Evolutionary conservation across 768 basidiomycete species (phyloP), one percentile per base, ranked within the genome.

Genomic region (Pholiota molesta): DNA sequence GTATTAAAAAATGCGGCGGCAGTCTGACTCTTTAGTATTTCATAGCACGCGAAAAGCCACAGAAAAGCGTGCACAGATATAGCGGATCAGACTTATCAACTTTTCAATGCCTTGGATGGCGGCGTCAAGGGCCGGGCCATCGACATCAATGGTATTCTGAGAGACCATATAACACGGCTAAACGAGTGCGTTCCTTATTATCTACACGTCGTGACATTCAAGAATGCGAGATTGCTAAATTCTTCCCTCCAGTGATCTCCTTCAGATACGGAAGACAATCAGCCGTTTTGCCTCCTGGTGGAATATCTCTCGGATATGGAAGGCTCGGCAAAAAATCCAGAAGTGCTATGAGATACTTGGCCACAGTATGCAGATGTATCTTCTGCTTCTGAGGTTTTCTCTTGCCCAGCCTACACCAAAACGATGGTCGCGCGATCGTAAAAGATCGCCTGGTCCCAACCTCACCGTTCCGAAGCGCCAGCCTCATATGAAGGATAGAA

Each of bases 121-220:
- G 69, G 69, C 4, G 58, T 71, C 23, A 67, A 69, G 54, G 66
- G 69, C 16, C 63, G 65, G 21, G 71, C 64, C n/a, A 64, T 71
- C 21, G 71, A 71, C 49, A 53, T 62, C 19, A 66, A 67, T 40
- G 31, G 60, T 14, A 62, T 70, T 19, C 59, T 71, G 55, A 62
- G 31, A 44, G 69, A 68, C 37, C 67, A 69, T 45, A 60, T 71
- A 33, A 37, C 31, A 13, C 58, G 61, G 11, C 21, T 71, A 40
- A 71, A 70, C 42, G 52, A 65, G 63, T 68, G 55, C 62, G 53
- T 59, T 6, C 45, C 23, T 35, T 23, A 44, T 44, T 19, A 45
- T 29, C 7, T 23, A 23, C 47, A 51, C 23, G 14, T 21, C 47
- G 16, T 13, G 5, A 11, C 39, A 35, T 52, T 28, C 21, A 35